A percentile compares a stretch with the other conserved stretches of the same genome.
Conservation (phyloP, 208 protist genomes). For the Crithidia brevicula region DNA sequence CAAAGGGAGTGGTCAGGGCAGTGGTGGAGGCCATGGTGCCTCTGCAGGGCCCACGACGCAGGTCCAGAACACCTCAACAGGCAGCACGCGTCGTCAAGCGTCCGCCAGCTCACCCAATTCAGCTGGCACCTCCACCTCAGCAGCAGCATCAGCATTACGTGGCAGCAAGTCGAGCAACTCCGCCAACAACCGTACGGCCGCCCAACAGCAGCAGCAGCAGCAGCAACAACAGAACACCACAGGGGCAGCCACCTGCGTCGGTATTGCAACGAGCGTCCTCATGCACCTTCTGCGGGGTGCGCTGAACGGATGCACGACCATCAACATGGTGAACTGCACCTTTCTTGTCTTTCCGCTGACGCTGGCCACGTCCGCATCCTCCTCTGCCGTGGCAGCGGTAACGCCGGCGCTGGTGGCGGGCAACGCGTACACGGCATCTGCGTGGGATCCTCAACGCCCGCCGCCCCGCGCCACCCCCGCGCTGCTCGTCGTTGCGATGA, state of each 20-base stretch:
- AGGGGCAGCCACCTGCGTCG: conserved; percentile 56
- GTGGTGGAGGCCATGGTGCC: not conserved
- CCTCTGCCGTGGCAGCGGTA: not conserved
- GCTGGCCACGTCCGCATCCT: conserved; percentile 4
- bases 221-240: conserved; percentile 12
- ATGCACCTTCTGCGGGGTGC: conserved; percentile 69
- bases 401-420: not conserved
- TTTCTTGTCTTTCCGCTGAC: conserved; percentile 71
- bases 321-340: conserved; percentile 72
- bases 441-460: conserved; percentile 12
- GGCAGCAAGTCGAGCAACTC: conserved; percentile 14
- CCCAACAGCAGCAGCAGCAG: conserved; percentile 16
- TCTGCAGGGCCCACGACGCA: conserved; percentile 12
- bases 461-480: conserved; percentile 22
- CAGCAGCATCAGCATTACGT: not conserved
- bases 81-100: conserved; percentile 18
- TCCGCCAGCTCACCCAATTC: not conserved
- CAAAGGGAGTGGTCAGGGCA: not conserved
- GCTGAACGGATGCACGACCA: conserved; percentile 64
- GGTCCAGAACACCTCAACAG: conserved; percentile 24
- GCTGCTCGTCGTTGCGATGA: conserved; percentile 80
- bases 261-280: conserved; percentile 61
- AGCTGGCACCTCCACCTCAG: not conserved
- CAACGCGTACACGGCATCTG: not conserved
- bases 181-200: not conserved